These are phyloP conservation scores for Allium fistulosum DNA, from an alignment of 106 monocot genomes.

Conservation along the genomic window DNA sequence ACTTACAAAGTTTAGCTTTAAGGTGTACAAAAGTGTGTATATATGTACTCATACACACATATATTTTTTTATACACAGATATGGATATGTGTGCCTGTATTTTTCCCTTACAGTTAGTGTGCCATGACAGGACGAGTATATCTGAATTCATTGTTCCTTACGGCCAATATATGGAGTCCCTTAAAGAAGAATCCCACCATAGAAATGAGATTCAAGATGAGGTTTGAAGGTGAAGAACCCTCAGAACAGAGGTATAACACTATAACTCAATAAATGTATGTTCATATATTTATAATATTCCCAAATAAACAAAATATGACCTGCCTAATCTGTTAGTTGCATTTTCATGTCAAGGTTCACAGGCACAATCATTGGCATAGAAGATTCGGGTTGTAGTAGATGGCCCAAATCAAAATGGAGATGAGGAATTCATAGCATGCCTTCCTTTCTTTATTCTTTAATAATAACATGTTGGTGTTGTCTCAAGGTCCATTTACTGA, in stretches of 20 bases:
- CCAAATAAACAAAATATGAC: not conserved
- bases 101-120: not conserved
- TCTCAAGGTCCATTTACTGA: too few relatives aligned
- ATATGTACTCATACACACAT: too few relatives aligned
- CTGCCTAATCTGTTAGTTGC: too few relatives aligned
- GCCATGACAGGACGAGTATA: conserved; percentile 61
- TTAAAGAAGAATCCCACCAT: conserved; percentile 64
- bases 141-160: conserved; percentile 90
- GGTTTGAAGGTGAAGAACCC: conserved; percentile 95
- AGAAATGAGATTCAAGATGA: conserved; percentile 90
- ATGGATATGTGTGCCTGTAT: too few relatives aligned
- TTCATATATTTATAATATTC: not conserved
- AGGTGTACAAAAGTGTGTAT: too few relatives aligned
- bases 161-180: conserved; percentile 82
- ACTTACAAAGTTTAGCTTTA: too few relatives aligned
- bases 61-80: too few relatives aligned
- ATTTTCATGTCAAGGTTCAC: conserved; percentile 48
- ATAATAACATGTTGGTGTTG: too few relatives aligned
- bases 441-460: too few relatives aligned
- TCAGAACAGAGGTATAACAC: conserved; percentile 80
- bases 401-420: conserved; percentile 93
- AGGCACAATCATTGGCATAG: conserved; percentile 72
- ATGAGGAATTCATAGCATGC: conserved; percentile 35
- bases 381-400: conserved; percentile 48
- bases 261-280: not conserved